phyloP scores from a whole-genome alignment of 345 rosid genomes.

The Syzygium jambos region DNA sequence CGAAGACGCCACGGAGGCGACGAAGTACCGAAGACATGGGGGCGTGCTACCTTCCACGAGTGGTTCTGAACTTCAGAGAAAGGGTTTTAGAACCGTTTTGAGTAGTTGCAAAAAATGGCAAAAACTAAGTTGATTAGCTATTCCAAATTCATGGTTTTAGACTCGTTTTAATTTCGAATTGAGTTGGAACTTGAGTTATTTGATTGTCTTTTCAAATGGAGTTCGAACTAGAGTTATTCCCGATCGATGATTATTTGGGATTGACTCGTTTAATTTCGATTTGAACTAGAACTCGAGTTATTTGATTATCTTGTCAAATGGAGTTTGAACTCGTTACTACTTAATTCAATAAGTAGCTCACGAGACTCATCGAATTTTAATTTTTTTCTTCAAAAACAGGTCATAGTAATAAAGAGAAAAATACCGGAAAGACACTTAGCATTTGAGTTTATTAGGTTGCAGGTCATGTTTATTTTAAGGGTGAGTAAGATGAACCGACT shows the following conservation, averaged over 20 bases:
- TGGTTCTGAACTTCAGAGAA: background rate
- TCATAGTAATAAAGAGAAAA: no score
- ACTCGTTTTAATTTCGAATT: background rate
- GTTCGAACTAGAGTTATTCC: rapidly evolving
- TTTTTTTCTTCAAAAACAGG: background rate
- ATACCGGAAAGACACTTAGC: background rate
- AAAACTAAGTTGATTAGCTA: background rate
- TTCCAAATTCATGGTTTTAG: no score
- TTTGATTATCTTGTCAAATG: background rate
- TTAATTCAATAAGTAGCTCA: background rate
- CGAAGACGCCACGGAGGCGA: conserved; percentile 2
- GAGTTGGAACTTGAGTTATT: background rate
- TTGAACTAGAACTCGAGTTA: background rate
- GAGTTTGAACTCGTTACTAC: background rate
- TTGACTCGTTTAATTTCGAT: background rate
- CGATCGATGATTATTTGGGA: background rate
- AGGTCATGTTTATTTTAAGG: background rate
- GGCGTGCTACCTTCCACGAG: background rate
- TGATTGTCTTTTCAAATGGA: background rate
- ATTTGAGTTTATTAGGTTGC: background rate
- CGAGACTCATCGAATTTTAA: no score
- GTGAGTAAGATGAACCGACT: no score
- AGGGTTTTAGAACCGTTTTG: background rate
- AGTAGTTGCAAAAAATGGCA: background rate
- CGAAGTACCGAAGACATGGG: conserved; percentile 2